phyloP scores from a whole-genome alignment of 192 early-diverging fungal species.

The Oehlia diaphana region DNA sequence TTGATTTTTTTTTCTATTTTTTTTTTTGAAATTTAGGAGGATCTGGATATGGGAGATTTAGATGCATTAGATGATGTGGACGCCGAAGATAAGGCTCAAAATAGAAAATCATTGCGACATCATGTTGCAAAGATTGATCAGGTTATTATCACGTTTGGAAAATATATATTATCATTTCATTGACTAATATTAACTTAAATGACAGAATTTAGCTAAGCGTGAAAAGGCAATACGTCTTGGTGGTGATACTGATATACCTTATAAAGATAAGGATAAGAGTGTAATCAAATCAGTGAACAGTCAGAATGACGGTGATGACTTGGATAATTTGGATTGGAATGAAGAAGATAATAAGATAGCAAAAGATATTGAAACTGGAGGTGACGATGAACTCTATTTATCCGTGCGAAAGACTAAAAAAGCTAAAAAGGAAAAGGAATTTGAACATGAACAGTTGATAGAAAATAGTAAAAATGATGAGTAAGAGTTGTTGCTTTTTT shows the following conservation, averaged over 20 bases:
- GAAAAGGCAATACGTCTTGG: constrained; percentile 42
- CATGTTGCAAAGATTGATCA: constrained; percentile 69
- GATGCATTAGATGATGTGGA: constrained; percentile 75
- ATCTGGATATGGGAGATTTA: constrained; percentile 76
- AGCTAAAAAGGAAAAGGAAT: constrained; percentile 52
- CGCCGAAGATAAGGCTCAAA: constrained; percentile 75
- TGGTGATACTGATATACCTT: constrained; percentile 85
- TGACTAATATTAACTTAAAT: constrained; percentile 21
- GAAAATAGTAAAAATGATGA: constrained; percentile 40
- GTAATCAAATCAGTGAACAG: constrained; percentile 38
- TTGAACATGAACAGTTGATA: constrained; percentile 37
- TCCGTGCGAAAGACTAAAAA: constrained; percentile 45
- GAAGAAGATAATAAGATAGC: constrained; percentile 55
- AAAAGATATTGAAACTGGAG: constrained; percentile 37
- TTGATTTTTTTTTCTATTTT: no score
- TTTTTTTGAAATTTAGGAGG: constrained; percentile 7
- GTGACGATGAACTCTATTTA: constrained; percentile 53
- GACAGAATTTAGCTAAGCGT: constrained; percentile 42
- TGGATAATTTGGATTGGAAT: constrained; percentile 62
- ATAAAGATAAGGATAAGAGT: constrained; percentile 57
- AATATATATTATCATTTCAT: neutral
- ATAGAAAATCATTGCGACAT: constrained; percentile 58
- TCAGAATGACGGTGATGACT: constrained; percentile 47
- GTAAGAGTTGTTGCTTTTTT: constrained; percentile 14
- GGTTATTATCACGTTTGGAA: constrained; percentile 34